Evolutionary conservation across 1,284 basidiomycete species (phyloP).

Genomic region (Pseudozyma sp.): DNA sequence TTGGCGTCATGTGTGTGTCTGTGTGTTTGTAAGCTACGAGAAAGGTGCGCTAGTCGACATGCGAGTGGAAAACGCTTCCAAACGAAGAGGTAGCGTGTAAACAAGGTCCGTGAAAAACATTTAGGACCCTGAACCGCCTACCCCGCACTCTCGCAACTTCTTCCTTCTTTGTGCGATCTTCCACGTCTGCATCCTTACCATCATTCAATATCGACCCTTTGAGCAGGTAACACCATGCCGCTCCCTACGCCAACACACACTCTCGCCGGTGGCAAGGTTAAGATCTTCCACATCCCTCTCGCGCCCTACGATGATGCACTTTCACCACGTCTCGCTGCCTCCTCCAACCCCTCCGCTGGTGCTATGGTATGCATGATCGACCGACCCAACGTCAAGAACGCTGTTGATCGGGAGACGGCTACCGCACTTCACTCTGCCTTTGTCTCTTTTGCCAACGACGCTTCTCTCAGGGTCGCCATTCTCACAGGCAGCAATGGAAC

Average conservation of each 20-base stretch:
- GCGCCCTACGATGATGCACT: conserved; percentile 16
- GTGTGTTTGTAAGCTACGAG: no score
- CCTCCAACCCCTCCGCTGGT: neutral
- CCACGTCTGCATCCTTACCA: no score
- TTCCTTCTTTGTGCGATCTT: neutral
- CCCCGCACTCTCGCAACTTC: neutral
- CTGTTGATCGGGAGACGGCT: conserved; percentile 33
- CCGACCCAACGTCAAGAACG: conserved; percentile 31
- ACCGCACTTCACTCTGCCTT: conserved; percentile 31
- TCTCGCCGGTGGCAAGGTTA: conserved; percentile 33
- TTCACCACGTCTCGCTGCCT: conserved; percentile 14
- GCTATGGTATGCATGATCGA: conserved; percentile 46
- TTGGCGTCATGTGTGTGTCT: no score
- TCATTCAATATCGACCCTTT: neutral
- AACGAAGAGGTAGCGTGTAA: neutral
- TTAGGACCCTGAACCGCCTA: neutral
- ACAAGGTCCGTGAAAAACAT: neutral
- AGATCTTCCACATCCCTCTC: conserved; percentile 26
- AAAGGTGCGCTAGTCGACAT: neutral
- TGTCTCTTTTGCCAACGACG: conserved; percentile 24
- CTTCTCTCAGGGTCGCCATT: conserved; percentile 21
- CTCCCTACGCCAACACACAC: conserved; percentile 11
- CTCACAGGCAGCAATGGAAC: conserved; percentile 27
- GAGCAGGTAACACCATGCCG: neutral
- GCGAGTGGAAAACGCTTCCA: neutral